These are phyloP conservation scores for Rhizomucor miehei DNA, from an alignment of 371 early-diverging fungal genomes.

Conservation along the genomic window DNA sequence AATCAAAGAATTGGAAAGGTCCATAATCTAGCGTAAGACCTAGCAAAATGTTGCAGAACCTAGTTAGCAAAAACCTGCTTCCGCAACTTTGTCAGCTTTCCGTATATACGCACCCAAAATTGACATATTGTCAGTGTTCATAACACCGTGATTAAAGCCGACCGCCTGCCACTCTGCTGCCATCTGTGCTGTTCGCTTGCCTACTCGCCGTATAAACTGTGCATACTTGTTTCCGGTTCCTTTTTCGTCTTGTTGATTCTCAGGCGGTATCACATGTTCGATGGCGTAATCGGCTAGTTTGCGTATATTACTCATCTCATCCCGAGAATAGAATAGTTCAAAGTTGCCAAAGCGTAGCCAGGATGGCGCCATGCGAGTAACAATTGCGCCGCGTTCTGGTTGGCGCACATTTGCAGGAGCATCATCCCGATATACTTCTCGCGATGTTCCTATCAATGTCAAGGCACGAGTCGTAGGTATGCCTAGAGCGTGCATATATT, in stretches of 20 bases:
- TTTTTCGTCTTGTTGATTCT: conserved; percentile 15
- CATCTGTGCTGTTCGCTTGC: conserved; percentile 70
- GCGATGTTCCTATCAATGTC: conserved; percentile 59
- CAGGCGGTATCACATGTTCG: conserved; percentile 31
- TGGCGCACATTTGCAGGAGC: conserved; percentile 27
- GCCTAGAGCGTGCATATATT: conserved; percentile 72
- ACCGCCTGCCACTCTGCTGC: conserved; percentile 87
- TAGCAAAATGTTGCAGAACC: too few species aligned
- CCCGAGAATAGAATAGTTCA: conserved; percentile 74
- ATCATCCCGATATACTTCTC: conserved; percentile 69
- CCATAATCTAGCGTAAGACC: conserved; percentile 90
- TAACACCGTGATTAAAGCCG: conserved; percentile 85
- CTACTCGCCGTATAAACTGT: conserved; percentile 59
- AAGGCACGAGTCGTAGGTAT: conserved; percentile 83
- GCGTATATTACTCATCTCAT: conserved; percentile 54
- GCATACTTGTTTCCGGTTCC: conserved; percentile 53
- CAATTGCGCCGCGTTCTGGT: conserved; percentile 74
- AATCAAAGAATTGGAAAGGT: conserved; percentile 84
- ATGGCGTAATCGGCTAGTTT: conserved; percentile 72
- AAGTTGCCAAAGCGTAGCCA: conserved; percentile 92
- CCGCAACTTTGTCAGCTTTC: neutral
- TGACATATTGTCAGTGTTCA: conserved; percentile 94
- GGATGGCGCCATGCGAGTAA: conserved; percentile 73
- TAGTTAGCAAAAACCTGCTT: too few species aligned
- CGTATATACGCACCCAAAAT: conserved; percentile 42